Evolutionary conservation across 2,329 filamentous ascomycete genomes (phyloP).

Genomic region (Coniochaeta sp.): DNA sequence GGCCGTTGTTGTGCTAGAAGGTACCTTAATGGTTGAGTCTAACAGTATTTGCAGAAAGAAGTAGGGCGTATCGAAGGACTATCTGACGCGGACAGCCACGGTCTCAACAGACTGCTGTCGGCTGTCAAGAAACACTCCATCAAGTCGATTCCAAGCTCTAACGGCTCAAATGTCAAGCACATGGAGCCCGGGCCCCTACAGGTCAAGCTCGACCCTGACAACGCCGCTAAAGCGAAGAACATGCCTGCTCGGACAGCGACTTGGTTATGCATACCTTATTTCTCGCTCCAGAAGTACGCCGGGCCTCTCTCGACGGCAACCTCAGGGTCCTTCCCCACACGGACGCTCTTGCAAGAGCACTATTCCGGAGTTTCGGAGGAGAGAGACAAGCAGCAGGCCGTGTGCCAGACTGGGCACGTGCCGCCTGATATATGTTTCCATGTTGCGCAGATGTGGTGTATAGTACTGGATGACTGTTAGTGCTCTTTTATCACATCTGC

Average conservation of each 20-base stretch:
- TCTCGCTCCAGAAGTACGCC: conserved; percentile 35
- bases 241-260: conserved; percentile 15
- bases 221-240: conserved; percentile 9
- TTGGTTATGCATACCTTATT: conserved; percentile 41
- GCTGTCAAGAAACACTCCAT: conserved; percentile 26
- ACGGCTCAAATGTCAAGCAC: conserved; percentile 29
- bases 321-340: conserved; percentile 28
- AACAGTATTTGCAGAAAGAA: neutral
- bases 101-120: neutral
- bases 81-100: neutral
- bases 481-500: neutral
- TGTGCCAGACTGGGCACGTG: conserved; percentile 29
- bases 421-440: conserved; percentile 34
- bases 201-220: conserved; percentile 19
- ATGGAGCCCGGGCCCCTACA: conserved; percentile 33
- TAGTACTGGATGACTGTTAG: conserved; percentile 36
- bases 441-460: conserved; percentile 39
- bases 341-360: conserved; percentile 35
- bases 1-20: too few relatives aligned
- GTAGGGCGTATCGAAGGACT: neutral
- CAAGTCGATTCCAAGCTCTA: conserved; percentile 28
- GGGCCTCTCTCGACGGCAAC: conserved; percentile 24
- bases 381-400: conserved; percentile 38
- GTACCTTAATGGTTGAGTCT: neutral
- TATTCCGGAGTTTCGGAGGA: conserved; percentile 29